Percentiles rank a stretch among this genome's conserved stretches.
Conservation (phyloP, 495 filamentous ascomycete genomes). For the Aspergillus mulundensis region DNA sequence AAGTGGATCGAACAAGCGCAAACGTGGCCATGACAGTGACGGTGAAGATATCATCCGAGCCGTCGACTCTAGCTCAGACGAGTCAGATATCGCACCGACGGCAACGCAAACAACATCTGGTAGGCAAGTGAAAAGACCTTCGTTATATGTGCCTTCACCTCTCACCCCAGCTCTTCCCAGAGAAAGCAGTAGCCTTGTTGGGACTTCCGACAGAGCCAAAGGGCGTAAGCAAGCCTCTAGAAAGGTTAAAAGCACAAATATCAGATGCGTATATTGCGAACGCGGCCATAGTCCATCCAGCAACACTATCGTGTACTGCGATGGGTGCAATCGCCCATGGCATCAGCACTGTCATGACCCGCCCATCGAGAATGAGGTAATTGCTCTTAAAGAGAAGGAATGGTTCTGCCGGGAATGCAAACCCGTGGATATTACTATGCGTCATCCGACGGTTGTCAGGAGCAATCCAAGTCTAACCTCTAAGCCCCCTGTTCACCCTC, state of each 20-base stretch:
- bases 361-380: conserved; percentile 64
- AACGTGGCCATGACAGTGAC: conserved; percentile 41
- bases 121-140: conserved; percentile 71
- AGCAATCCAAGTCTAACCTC: conserved; percentile 20
- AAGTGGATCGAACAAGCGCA: conserved; percentile 41
- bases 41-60: conserved; percentile 41
- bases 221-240: conserved; percentile 44
- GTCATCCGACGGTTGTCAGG: conserved; percentile 20
- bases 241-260: conserved; percentile 38
- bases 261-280: conserved; percentile 72
- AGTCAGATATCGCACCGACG: conserved; percentile 47
- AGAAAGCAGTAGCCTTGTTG: conserved; percentile 29
- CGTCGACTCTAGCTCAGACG: conserved; percentile 45
- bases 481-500: conserved; percentile 9
- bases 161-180: conserved; percentile 24
- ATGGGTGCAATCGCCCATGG: conserved; percentile 83
- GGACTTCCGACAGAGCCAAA: conserved; percentile 40
- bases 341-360: conserved; percentile 92
- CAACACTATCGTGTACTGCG: conserved; percentile 94
- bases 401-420: conserved; percentile 79
- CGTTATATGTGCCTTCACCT: conserved; percentile 60
- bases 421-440: conserved; percentile 30
- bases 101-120: conserved; percentile 78
- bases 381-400: conserved; percentile 59
- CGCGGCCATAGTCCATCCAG: conserved; percentile 67